These are phyloP conservation scores for Eremothecium coryli DNA, from an alignment of 1,139 yeast genomes.

Conservation along the genomic window DNA sequence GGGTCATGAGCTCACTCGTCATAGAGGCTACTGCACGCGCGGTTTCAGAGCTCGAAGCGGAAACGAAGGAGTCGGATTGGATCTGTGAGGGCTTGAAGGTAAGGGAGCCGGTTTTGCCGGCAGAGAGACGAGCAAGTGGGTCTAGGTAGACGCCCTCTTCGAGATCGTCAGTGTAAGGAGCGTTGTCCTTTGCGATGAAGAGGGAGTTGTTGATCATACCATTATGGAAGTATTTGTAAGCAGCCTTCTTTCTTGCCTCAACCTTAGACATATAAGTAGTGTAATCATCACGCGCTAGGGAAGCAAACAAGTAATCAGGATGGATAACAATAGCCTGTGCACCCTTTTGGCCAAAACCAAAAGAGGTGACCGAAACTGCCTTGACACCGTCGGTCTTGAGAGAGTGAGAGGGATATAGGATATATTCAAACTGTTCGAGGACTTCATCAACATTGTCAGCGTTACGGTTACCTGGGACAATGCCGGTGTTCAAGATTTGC, in stretches of 20 bases:
- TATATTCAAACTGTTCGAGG: conserved; percentile 75
- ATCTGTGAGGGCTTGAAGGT: conserved; percentile 36
- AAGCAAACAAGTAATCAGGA: conserved; percentile 87
- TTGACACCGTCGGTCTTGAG: conserved; percentile 93
- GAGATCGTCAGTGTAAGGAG: conserved; percentile 83
- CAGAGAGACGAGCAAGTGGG: conserved; percentile 80
- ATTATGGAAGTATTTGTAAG: conserved; percentile 93
- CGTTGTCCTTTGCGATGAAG: conserved; percentile 86
- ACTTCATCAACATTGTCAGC: conserved; percentile 90
- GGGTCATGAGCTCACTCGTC: conserved; percentile 33
- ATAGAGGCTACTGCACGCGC: conserved; percentile 21
- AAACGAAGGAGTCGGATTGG: conserved; percentile 28
- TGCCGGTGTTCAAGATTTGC: conserved; percentile 84
- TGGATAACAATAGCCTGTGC: conserved; percentile 89
- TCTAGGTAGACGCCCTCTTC: conserved; percentile 89
- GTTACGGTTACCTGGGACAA: conserved; percentile 97
- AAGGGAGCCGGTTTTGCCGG: conserved; percentile 43
- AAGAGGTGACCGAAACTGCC: conserved; percentile 94
- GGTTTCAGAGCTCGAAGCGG: conserved; percentile 17
- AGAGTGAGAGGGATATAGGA: conserved; percentile 88
- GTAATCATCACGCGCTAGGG: conserved; percentile 63
- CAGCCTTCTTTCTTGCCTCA: conserved; percentile 70
- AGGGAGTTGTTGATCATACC: conserved; percentile 85
- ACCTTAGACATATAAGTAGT: conserved; percentile 64
- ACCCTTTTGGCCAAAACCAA: conserved; percentile 99